Conservation (phyloP, 2,329 filamentous ascomycete genomes). For the Celoporthe dispersa region DNA sequence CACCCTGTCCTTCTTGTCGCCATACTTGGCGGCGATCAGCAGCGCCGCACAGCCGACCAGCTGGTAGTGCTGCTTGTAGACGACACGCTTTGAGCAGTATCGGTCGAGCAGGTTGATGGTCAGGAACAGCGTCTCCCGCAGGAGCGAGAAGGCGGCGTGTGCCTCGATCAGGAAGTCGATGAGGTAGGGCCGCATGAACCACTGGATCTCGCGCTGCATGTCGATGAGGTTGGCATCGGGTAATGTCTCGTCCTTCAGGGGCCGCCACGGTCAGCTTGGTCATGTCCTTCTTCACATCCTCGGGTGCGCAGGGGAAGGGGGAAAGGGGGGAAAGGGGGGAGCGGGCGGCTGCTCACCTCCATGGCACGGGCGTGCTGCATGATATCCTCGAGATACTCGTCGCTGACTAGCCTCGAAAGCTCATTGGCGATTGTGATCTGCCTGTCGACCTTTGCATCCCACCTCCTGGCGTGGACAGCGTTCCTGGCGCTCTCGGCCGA, state of each 20-base stretch:
- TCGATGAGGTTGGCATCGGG: constrained; percentile 98
- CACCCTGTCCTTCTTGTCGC: constrained; percentile 98
- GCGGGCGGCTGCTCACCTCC: constrained; percentile 70
- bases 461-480: constrained; percentile 29
- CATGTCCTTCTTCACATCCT: background rate
- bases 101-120: constrained; percentile 95
- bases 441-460: constrained; percentile 55
- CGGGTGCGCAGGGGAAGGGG: background rate
- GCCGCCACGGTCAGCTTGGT: constrained; percentile 15
- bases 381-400: constrained; percentile 94
- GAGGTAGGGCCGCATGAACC: constrained; percentile 98
- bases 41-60: constrained; percentile 94
- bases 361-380: constrained; percentile 93
- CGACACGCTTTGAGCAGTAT: constrained; percentile 96
- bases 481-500: constrained; percentile 29
- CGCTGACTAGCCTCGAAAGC: constrained; percentile 80
- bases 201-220: constrained; percentile 98
- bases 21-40: constrained; percentile 97
- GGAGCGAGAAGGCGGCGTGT: constrained; percentile 89
- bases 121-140: constrained; percentile 94
- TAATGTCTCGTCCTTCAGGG: constrained; percentile 72
- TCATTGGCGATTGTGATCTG: constrained; percentile 90
- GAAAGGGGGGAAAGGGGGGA: background rate
- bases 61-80: constrained; percentile 99
- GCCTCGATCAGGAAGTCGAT: constrained; percentile 98